phyloP scores from a whole-genome alignment of 176 grass and related monocot genomes.

The Eragrostis nindensis region DNA sequence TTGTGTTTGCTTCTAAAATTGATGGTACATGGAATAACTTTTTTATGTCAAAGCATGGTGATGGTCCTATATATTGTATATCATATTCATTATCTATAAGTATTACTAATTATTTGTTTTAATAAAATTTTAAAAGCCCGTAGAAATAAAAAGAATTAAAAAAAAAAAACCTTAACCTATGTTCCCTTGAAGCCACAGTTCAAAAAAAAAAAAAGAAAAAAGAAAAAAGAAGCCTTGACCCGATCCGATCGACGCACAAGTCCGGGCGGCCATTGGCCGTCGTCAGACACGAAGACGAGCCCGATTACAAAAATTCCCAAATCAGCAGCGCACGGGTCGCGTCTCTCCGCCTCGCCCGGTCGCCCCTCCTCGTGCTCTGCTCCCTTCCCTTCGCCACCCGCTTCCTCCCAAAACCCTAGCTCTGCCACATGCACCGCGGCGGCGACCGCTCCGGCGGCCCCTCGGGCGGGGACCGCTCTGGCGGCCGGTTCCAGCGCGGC shows the following conservation, averaged over 20 bases:
- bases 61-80: too few species aligned
- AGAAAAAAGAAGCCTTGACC: too few species aligned
- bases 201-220: too few species aligned
- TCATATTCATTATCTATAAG: too few species aligned
- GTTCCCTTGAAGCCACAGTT: too few species aligned
- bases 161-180: too few species aligned
- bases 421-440: constrained; percentile 47
- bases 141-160: too few species aligned
- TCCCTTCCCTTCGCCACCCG: background rate
- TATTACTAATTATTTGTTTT: too few species aligned
- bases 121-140: too few species aligned
- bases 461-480: constrained; percentile 41
- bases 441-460: constrained; percentile 54
- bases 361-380: background rate
- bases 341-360: background rate
- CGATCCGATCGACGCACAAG: background rate
- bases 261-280: background rate
- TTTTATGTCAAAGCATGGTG: too few species aligned
- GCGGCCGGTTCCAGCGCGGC: constrained; percentile 47
- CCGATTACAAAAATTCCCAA: background rate
- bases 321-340: background rate
- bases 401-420: constrained; percentile 45
- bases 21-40: too few species aligned
- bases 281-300: background rate
- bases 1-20: too few species aligned